These are phyloP conservation scores for Volvox reticuliferus DNA, from an alignment of 139 green algal genomes.

Conservation along the genomic window DNA sequence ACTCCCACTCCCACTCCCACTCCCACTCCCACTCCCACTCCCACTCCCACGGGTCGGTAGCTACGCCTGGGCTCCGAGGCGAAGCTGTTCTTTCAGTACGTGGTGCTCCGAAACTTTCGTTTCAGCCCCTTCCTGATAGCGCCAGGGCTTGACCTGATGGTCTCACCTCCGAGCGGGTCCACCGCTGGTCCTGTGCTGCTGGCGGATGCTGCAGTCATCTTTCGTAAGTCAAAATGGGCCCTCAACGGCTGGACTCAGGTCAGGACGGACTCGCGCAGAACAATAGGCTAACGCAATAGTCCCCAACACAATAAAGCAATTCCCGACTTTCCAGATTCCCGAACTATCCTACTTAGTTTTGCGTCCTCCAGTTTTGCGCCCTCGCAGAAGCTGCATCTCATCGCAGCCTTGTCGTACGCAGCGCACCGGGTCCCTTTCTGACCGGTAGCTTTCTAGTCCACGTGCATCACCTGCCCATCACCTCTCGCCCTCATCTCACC, in stretches of 20 bases:
- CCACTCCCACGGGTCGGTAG: neutral
- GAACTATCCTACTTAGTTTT: no score
- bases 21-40: neutral
- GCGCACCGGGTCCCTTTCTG: no score
- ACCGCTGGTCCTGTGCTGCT: neutral
- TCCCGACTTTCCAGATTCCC: neutral
- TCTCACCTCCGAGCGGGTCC: neutral
- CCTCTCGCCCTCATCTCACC: no score
- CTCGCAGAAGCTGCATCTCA: no score
- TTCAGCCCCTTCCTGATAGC: neutral
- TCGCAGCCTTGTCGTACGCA: no score
- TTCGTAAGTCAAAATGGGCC: neutral
- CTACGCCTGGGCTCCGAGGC: no score
- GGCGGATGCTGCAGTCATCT: neutral
- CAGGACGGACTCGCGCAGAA: neutral
- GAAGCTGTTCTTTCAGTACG: neutral
- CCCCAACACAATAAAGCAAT: neutral
- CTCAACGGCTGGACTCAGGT: no score
- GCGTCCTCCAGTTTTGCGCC: no score
- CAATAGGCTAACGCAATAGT: neutral
- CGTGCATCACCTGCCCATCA: no score
- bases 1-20: neutral
- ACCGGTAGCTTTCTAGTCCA: no score
- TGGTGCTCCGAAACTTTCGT: neutral
- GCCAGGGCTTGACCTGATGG: neutral